These are phyloP conservation scores for Hymenoscyphus occultus DNA, from an alignment of 2,329 filamentous ascomycete species.

Conservation along the genomic window DNA sequence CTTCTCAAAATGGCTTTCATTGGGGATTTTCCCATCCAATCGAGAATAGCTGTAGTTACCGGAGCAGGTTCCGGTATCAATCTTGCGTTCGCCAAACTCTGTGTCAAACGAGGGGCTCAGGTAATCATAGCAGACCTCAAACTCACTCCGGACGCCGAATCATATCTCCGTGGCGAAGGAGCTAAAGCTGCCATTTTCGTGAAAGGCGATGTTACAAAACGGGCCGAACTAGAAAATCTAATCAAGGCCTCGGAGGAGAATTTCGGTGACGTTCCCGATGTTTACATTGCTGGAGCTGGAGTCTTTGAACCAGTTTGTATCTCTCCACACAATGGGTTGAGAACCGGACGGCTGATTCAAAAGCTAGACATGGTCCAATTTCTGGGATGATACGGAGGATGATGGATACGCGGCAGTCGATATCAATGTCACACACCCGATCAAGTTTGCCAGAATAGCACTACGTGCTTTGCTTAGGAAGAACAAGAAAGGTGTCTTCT, in stretches of 20 bases:
- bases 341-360: slow-evolving; percentile 1
- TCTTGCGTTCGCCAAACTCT: slow-evolving; percentile 18
- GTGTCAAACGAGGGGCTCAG: slow-evolving; percentile 23
- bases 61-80: slow-evolving; percentile 17
- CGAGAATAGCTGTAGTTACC: slow-evolving; percentile 12
- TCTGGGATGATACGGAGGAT: slow-evolving; percentile 39
- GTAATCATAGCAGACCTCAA: slow-evolving; percentile 39
- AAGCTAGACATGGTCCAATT: slow-evolving; percentile 33
- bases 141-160: slow-evolving; percentile 34
- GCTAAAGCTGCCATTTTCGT: slow-evolving; percentile 28
- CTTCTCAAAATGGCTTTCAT: slow-evolving; percentile 4
- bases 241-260: slow-evolving; percentile 25
- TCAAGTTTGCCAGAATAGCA: slow-evolving; percentile 41
- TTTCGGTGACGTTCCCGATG: slow-evolving; percentile 38
- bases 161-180: slow-evolving; percentile 25
- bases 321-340: not conserved
- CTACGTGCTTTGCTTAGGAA: slow-evolving; percentile 34
- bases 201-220: slow-evolving; percentile 37
- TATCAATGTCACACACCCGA: slow-evolving; percentile 40
- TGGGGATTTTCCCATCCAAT: slow-evolving; percentile 10
- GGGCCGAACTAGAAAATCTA: slow-evolving; percentile 35
- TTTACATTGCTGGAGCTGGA: slow-evolving; percentile 40
- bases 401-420: slow-evolving; percentile 34
- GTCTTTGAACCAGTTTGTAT: slow-evolving; percentile 39
- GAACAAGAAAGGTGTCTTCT: slow-evolving; percentile 39